Conservation (phyloP, 1,284 basidiomycete species). For the Cerrena zonata region DNA sequence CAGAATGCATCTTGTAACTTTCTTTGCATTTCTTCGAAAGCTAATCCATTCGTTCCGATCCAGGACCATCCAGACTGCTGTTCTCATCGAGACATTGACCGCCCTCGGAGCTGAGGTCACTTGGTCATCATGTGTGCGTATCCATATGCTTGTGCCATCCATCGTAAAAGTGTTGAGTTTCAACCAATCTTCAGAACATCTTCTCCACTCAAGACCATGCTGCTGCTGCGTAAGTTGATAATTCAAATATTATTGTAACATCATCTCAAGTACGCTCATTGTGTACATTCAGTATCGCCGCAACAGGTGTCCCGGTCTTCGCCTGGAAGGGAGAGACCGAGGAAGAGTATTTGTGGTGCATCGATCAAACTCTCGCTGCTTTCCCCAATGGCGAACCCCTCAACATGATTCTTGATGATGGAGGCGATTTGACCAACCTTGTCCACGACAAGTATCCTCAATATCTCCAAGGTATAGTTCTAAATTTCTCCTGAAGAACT, state of each 20-base stretch:
- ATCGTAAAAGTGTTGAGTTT: background rate
- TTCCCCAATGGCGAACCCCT: slow-evolving; percentile 77
- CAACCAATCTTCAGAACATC: slow-evolving; percentile 68
- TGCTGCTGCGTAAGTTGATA: slow-evolving; percentile 78
- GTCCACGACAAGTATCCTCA: slow-evolving; percentile 97
- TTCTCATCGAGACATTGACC: slow-evolving; percentile 93
- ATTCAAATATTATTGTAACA: background rate
- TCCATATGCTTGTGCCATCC: background rate
- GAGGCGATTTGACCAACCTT: slow-evolving; percentile 91
- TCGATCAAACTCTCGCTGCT: slow-evolving; percentile 88
- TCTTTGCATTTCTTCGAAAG: slow-evolving; percentile 1
- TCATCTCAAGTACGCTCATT: background rate
- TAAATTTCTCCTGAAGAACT: background rate
- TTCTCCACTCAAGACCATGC: slow-evolving; percentile 99
- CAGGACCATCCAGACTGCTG: slow-evolving; percentile 93
- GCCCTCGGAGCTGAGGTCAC: slow-evolving; percentile 95
- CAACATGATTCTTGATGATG: slow-evolving; percentile 99
- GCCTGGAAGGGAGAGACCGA: slow-evolving; percentile 99
- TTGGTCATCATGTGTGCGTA: slow-evolving; percentile 93
- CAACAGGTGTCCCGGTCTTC: slow-evolving; percentile 95
- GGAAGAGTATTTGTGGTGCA: slow-evolving; percentile 98
- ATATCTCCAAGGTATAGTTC: slow-evolving; percentile 60
- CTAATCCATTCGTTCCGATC: slow-evolving; percentile 6
- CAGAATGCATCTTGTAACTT: no score
- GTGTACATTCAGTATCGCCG: slow-evolving; percentile 67